Percentiles rank a stretch among this genome's conserved stretches.
Evolutionary conservation across 805 yeast species (phyloP).

Genomic region (Peterozyma toletana): DNA sequence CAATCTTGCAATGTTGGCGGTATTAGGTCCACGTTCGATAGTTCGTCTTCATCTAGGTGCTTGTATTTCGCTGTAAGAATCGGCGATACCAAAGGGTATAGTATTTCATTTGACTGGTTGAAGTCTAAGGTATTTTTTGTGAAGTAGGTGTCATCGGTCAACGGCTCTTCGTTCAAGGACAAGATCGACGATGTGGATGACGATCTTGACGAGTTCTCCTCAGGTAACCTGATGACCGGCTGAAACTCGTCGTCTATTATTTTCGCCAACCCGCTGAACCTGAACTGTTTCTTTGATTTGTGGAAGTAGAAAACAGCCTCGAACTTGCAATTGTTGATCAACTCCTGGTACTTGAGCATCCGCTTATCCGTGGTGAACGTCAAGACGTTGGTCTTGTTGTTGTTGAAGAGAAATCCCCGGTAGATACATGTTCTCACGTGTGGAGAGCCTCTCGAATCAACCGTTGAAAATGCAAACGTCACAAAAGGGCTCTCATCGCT

Average conservation of each 20-base stretch:
- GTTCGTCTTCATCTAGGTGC: background rate
- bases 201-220: background rate
- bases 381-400: constrained; percentile 57
- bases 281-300: constrained; percentile 55
- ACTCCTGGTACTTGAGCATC: constrained; percentile 53
- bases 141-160: constrained; percentile 1
- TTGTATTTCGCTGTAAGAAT: constrained; percentile 6
- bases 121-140: background rate
- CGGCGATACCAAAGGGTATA: constrained; percentile 15
- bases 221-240: constrained; percentile 12
- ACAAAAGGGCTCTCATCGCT: constrained; percentile 36
- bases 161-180: background rate
- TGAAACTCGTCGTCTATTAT: constrained; percentile 23
- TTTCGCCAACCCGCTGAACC: constrained; percentile 63
- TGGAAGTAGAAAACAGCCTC: constrained; percentile 77
- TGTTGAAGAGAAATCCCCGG: constrained; percentile 71
- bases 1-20: constrained; percentile 61
- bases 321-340: constrained; percentile 43
- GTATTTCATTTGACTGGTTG: constrained; percentile 11
- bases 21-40: constrained; percentile 3
- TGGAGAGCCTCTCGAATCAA: constrained; percentile 47
- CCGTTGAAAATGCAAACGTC: constrained; percentile 63
- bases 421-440: constrained; percentile 62
- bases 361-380: constrained; percentile 69
- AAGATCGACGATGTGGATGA: background rate